Evolutionary conservation across 2,329 filamentous ascomycete species (phyloP), one percentile per base, ranked within the genome.

Genomic region (Tolypocladium ophioglossoides): DNA sequence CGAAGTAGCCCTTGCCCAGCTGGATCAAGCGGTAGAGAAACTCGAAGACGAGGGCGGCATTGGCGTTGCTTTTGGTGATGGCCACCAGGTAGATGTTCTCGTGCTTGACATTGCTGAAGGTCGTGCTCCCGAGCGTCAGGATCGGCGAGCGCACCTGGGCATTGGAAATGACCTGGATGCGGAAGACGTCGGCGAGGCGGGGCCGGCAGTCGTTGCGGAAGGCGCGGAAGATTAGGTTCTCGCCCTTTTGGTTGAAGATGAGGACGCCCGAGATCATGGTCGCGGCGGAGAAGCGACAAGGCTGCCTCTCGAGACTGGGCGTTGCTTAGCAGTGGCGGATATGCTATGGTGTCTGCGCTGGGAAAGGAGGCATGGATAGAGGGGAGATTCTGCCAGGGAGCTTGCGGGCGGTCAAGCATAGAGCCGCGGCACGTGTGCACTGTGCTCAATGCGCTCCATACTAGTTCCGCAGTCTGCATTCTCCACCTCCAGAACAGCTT

Each of bases 131-230:
- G 55, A 99, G 84, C 5, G 94, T 99, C 64, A 99, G 79, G 73
- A 99, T 97, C 56, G 94, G 94, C 62, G 94, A 97, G 62, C 95
- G 90, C 57, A 99, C 94, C 72, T 96, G 91, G 52, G 94, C 86
- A 71, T 99, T 99, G 64, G 91, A 96, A 71, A 99, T 97, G 75
- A 99, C 92, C 70, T 99, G 94, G 72, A 99, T 99, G 72, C 94
- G 91, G 75, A 99, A 99, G 75, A 99, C 92, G 70, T 99, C 94
- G 74, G 94, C 94, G 60, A 99, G 87, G 52, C 94, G 90, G 54
- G 94, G 94, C 55, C 95, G 90, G 75, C 94, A 97, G 76, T 99
- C 95, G 71, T 96, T 96, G 68, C 94, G 91, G 75, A 99, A 99
- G 65, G 94, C 91, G 68, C 94, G 90, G 78, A 99, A 96, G 73